Percentiles rank a stretch among this genome's conserved stretches.
Evolutionary conservation across 192 early-diverging fungal species (phyloP).

Genomic region (Kickxella alabastrina): DNA sequence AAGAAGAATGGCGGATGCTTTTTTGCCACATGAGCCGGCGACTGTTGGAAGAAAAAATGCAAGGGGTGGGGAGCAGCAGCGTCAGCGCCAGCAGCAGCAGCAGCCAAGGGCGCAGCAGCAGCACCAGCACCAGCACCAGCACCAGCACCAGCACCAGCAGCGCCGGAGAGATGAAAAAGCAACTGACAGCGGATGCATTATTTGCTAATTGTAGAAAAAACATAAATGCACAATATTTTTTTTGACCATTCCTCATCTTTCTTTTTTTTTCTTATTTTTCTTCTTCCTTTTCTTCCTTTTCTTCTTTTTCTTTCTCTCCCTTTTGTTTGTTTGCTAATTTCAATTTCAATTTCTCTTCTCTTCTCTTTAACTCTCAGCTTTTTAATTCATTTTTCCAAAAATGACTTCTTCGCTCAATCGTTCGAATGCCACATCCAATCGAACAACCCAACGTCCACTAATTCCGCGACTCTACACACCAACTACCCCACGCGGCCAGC

Average conservation of each 20-base stretch:
- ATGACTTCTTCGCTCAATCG: constrained; percentile 34
- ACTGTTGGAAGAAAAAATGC: too few species aligned
- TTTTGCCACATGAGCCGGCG: too few species aligned
- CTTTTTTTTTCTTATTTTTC: background rate
- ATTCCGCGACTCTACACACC: constrained; percentile 33
- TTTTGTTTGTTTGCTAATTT: background rate
- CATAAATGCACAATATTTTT: too few species aligned
- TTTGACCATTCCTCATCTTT: background rate
- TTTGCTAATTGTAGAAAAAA: too few species aligned
- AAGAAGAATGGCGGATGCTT: too few species aligned
- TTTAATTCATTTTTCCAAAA: background rate
- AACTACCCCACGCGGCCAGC: constrained; percentile 43
- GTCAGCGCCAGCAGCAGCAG: too few species aligned
- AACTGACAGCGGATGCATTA: background rate
- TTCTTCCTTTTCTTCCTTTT: background rate
- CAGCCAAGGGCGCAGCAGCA: background rate
- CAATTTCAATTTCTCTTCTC: too few species aligned
- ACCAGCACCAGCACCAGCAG: background rate
- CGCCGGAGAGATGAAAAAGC: constrained; percentile 1
- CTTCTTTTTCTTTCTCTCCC: background rate
- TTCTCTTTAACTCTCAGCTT: background rate
- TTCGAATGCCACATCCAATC: constrained; percentile 47
- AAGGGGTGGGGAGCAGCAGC: too few species aligned
- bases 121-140: background rate
- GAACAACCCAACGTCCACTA: constrained; percentile 12